phyloP scores from a whole-genome alignment of 768 basidiomycete genomes.

The Kwoniella pini region DNA sequence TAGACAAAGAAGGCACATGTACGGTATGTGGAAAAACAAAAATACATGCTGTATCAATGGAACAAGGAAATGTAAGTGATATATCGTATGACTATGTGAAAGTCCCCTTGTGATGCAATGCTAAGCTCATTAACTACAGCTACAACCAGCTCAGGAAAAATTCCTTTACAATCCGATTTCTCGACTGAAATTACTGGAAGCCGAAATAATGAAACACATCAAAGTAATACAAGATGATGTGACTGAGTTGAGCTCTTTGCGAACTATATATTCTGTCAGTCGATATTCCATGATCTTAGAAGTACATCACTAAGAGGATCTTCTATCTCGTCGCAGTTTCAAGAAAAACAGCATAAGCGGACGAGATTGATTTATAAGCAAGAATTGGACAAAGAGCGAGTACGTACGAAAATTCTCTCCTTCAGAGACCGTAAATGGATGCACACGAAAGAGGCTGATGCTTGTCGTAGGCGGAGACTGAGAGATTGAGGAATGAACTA shows the following conservation, averaged over 20 bases:
- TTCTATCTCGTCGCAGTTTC: not conserved
- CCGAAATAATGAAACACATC: not conserved
- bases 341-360: conserved; percentile 3
- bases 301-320: not conserved
- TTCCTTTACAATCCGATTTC: not conserved
- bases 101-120: not conserved
- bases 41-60: conserved; percentile 7
- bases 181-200: not conserved
- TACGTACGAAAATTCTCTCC: no score
- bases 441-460: no score
- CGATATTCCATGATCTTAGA: not conserved
- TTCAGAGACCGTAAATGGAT: no score
- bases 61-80: conserved; percentile 5
- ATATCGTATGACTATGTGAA: not conserved
- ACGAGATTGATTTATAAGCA: not conserved
- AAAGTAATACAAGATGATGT: not conserved
- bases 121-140: not conserved
- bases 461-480: conserved; percentile 19
- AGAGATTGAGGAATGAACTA: conserved; percentile 4
- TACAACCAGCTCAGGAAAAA: not conserved
- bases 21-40: conserved; percentile 11
- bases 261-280: not conserved
- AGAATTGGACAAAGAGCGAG: not conserved
- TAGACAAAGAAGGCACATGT: conserved; percentile 10
- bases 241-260: not conserved